Evolutionary conservation across 257 asterid species (phyloP).

Genomic region (Dorcoceras hygrometricum): DNA sequence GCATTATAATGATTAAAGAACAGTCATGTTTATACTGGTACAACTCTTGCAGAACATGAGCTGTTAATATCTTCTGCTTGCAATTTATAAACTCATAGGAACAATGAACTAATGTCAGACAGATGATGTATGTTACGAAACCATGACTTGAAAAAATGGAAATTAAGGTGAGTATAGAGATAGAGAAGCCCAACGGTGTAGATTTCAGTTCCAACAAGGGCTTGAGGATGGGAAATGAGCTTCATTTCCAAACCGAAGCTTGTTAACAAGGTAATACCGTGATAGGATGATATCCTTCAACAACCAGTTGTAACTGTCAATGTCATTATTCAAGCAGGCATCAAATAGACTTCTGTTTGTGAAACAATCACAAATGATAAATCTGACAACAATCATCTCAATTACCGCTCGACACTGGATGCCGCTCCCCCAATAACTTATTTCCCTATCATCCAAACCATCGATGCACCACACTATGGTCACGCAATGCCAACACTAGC

Average conservation of each 20-base stretch:
- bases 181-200: background rate
- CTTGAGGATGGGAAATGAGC: background rate
- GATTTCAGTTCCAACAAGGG: background rate
- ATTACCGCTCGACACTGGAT: background rate
- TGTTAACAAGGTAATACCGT: background rate
- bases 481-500: background rate
- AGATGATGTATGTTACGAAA: background rate
- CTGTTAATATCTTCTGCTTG: constrained; percentile 11
- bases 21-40: background rate
- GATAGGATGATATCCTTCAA: background rate
- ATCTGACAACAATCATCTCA: background rate
- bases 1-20: constrained; percentile 1
- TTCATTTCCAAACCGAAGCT: constrained; percentile 3
- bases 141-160: background rate
- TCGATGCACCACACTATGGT: background rate
- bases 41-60: background rate
- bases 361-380: no score
- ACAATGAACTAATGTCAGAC: background rate
- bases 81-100: constrained; percentile 1
- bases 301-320: background rate
- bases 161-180: background rate
- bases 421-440: background rate
- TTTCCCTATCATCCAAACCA: background rate
- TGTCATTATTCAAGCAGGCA: background rate
- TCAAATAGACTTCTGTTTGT: background rate